phyloP scores from a whole-genome alignment of 768 basidiomycete species.

The Imleria badia region DNA sequence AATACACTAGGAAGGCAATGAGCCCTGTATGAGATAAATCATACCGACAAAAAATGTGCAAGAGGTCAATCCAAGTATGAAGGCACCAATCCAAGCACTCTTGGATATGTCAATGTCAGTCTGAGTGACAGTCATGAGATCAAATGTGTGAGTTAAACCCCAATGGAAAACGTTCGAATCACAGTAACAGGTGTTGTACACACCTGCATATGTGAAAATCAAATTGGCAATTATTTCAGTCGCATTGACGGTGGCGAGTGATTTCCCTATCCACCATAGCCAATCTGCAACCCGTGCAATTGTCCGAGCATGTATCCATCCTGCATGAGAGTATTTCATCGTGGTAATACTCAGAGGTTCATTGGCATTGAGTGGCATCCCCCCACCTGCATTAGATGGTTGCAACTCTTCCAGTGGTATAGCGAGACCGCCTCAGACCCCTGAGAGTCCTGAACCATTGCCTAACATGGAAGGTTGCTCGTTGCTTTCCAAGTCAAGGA shows the following conservation, averaged over 20 bases:
- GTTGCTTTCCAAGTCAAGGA: not conserved
- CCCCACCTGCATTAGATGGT: not conserved
- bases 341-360: not conserved
- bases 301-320: not conserved
- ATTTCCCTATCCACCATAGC: slow-evolving; percentile 29
- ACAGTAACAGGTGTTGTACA: slow-evolving; percentile 32
- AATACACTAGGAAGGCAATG: slow-evolving; percentile 9
- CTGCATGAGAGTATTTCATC: not conserved
- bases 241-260: slow-evolving; percentile 30
- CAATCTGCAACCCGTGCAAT: slow-evolving; percentile 15
- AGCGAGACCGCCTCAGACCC: accelerated
- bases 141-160: slow-evolving; percentile 24
- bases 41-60: slow-evolving; percentile 27
- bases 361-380: too few species aligned
- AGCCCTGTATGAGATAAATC: slow-evolving; percentile 30
- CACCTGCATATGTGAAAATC: slow-evolving; percentile 29
- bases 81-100: slow-evolving; percentile 39
- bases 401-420: not conserved
- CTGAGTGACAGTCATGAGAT: slow-evolving; percentile 20
- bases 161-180: slow-evolving; percentile 23
- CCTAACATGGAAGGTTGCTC: too few species aligned
- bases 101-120: slow-evolving; percentile 28
- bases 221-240: slow-evolving; percentile 25
- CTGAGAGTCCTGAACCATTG: too few species aligned
- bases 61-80: slow-evolving; percentile 26